Base-by-base conservation (phyloP, 2,329 filamentous ascomycete genomes). In the Beauveria bassiana region DNA sequence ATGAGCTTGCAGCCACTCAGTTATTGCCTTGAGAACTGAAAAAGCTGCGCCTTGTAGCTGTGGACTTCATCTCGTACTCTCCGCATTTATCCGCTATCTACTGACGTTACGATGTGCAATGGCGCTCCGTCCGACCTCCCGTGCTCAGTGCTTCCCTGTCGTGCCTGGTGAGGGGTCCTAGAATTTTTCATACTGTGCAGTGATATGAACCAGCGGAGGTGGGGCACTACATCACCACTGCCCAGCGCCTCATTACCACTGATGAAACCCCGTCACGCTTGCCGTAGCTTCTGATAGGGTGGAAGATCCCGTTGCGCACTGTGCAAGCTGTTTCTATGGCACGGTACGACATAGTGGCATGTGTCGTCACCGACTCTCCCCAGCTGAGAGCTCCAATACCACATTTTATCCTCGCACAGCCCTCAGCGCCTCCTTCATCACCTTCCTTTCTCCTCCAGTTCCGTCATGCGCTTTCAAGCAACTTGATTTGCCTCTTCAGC, bases 331-430 rank as follows among this genome's bases (percentile, higher is more conserved):
- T 16, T 3, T 26, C 47, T 24, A 16, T n/a, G 38, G 14, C 47
- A 54, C 58, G 6, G 58, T 61, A 49, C 50, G 26, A 24, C 58
- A 46, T 46, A 22, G 52, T 51, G 38, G 60, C 60, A 53, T 62
- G 60, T 62, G 60, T 62, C 60, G 60, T 62, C 60, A 62, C 60
- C 60, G 60, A 62, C 60, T 61, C 59, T 40, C 58, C 49, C 42
- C 58, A 54, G 50, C 59, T 61, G 59, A 61, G 42, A 49, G 54
- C 63, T 56, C 53, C 28, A 49, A 38, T 56, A 54, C 45, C 50
- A 14, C 59, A 40, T 47, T 55, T 53, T 31, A 20, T 46, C 55
- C 51, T 61, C 59, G 34, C 51, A 50, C 53, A 52, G 52, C 57
- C 38, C 47, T 45, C 38, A 62, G 55, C 57, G 51, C 50, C 28